A percentile compares a stretch with the other conserved stretches of the same genome.
These are phyloP conservation scores for Rhodotorula babjevae DNA, from an alignment of 768 basidiomycete genomes.

Conservation along the genomic window DNA sequence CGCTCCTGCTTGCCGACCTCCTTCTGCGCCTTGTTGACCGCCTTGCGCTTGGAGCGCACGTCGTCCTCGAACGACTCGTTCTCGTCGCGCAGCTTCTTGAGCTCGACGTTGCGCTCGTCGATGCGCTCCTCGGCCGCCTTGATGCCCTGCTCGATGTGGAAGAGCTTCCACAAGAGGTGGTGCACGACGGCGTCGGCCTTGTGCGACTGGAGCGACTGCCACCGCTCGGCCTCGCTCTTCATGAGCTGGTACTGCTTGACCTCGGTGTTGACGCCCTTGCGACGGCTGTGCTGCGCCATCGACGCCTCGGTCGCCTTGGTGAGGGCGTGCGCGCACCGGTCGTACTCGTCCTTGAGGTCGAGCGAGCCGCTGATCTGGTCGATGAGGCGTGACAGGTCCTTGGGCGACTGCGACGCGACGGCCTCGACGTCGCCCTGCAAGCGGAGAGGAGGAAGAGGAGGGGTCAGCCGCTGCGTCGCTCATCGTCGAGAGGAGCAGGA, in stretches of 20 bases:
- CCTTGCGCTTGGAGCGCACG: conserved; percentile 72
- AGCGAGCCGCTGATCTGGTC: conserved; percentile 80
- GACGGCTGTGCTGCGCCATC: conserved; percentile 88
- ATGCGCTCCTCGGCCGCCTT: conserved; percentile 67
- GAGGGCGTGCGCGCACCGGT: conserved; percentile 77
- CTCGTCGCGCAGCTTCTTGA: conserved; percentile 64
- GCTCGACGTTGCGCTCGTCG: conserved; percentile 64
- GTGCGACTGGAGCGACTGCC: conserved; percentile 61
- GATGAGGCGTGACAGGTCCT: conserved; percentile 80
- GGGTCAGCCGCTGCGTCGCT: no score
- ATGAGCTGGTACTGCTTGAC: conserved; percentile 98
- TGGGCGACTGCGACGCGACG: conserved; percentile 87
- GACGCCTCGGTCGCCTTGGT: conserved; percentile 90
- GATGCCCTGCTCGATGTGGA: conserved; percentile 79
- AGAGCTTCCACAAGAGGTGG: conserved; percentile 80
- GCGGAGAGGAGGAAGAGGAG: neutral
- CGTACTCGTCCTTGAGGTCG: conserved; percentile 82
- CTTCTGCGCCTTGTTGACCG: conserved; percentile 72
- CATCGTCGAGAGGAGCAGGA: conserved; percentile 16
- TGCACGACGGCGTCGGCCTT: conserved; percentile 77
- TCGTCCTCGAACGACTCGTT: conserved; percentile 61
- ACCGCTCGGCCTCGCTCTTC: conserved; percentile 83
- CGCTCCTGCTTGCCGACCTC: conserved; percentile 77
- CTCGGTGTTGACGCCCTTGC: conserved; percentile 86
- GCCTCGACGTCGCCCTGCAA: conserved; percentile 89